These are phyloP conservation scores for Apiotrichum veenhuisii DNA, from an alignment of 1,284 basidiomycete genomes.

Conservation along the genomic window DNA sequence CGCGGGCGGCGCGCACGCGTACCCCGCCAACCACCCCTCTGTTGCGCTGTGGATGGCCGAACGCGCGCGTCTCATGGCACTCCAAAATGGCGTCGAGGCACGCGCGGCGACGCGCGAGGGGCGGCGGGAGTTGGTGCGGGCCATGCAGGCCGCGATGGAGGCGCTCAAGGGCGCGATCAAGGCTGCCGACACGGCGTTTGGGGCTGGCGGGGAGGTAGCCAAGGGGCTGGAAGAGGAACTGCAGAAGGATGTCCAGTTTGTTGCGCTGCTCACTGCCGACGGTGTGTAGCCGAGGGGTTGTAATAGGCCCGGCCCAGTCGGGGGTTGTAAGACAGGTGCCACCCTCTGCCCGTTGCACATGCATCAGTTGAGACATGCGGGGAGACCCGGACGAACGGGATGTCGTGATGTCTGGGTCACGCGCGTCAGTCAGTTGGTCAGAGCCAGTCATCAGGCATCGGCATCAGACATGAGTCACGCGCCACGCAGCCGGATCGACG, in stretches of 20 bases:
- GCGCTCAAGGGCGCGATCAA: constrained; percentile 60
- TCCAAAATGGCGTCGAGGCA: constrained; percentile 1
- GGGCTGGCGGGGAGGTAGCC: constrained; percentile 27
- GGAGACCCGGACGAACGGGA: no score
- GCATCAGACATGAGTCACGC: no score
- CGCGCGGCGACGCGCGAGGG: not conserved
- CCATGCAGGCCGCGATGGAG: constrained; percentile 59
- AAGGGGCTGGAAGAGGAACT: not conserved
- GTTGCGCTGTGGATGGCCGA: constrained; percentile 72
- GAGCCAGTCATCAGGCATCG: no score
- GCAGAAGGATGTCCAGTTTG: not conserved
- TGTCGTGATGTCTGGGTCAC: no score
- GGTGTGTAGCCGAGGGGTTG: not conserved
- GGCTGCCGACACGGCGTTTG: constrained; percentile 41
- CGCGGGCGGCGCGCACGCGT: constrained; percentile 58
- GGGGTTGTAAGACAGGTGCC: no score
- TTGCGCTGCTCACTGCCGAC: not conserved
- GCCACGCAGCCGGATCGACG: not conserved
- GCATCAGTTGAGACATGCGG: no score
- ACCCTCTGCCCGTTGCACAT: no score
- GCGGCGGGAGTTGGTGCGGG: not conserved
- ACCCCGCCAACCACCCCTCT: constrained; percentile 70
- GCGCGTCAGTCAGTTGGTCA: no score
- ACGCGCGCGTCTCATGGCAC: constrained; percentile 66
- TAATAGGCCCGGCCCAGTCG: no score